Base-by-base conservation (phyloP, 371 early-diverging fungal species). In the Aphelidium insulamus region DNA sequence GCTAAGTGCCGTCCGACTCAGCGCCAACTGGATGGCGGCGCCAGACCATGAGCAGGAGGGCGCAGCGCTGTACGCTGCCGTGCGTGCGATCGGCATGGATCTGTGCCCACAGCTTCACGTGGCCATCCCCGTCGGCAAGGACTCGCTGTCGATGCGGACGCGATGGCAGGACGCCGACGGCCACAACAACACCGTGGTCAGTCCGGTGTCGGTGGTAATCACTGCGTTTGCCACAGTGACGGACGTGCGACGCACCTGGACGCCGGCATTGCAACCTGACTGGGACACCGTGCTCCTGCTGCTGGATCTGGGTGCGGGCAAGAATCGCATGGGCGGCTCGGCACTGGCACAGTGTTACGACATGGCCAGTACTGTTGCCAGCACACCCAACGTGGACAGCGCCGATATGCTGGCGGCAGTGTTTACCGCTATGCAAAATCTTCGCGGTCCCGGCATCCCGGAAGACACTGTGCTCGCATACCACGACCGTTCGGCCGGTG, bases 71-170 rank as follows among this genome's bases (percentile, higher is more conserved):
- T 94, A 91, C 44, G 76, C 72, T 32, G 95, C 86, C 21, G 95
- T 90, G 4, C 57, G 78, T 40, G 86, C 92, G 16, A 62, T 94
- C 37, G 88, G 92, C 36, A 50, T 88, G 48, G 86, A 81, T 29
- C 59, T 91, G 30, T 91, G 95, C 52, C 88, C 85, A 21, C 59
- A 59, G 22, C 63, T 94, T 12, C 87, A 85, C 21, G 67, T 94
- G 47, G 72, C 81, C 29, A 77, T 94, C 40, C 95, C 92, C 4
- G 95, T 94, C 14, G 95, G 95, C 42, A 91, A 94, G 62, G 95
- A 94, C 55, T 90, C 91, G 11, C 83, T 91, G 90, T 82, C 83
- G 20, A 94, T 94, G 95, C 81, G 83, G 63, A 78, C 86, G 62
- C 71, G 71, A 41, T 87, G 87, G 86, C 49, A 48, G 22, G 53